Evolutionary conservation across 176 grass and related monocot species (phyloP).

Genomic region (Musa beccarii): DNA sequence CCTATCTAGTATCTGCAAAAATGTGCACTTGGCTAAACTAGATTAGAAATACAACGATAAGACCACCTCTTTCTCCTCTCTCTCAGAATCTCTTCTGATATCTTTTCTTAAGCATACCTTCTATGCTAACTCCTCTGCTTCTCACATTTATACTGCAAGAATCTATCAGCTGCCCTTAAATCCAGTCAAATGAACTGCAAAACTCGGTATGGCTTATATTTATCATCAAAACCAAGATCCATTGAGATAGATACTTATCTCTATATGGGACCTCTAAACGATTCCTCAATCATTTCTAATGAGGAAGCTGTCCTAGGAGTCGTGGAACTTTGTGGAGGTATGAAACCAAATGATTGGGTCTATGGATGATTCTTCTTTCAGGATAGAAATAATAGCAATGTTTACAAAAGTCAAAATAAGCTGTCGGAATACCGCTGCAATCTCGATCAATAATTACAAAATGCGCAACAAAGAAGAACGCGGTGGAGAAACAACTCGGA

Average conservation of each 20-base stretch:
- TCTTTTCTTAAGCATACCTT: no score
- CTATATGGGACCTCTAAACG: background rate
- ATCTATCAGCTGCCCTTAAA: no score
- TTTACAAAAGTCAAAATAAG: no score
- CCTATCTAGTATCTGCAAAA: no score
- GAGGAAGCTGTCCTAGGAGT: background rate
- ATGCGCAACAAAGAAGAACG: background rate
- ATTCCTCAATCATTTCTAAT: background rate
- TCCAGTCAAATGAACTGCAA: background rate
- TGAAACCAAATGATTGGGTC: background rate
- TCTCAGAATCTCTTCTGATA: no score
- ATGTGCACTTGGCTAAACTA: no score
- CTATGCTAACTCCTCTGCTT: no score
- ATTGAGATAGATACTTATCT: background rate
- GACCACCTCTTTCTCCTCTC: no score
- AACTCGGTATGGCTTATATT: background rate
- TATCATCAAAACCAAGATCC: background rate
- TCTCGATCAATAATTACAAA: background rate
- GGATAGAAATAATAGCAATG: no score
- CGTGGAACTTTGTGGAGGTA: background rate
- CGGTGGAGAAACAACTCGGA: background rate
- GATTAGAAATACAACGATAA: no score
- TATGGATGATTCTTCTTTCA: no score
- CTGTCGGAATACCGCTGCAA: background rate
- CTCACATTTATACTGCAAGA: no score